Base-by-base conservation (phyloP, 352 stramenopile species). In the Phytophthora agathidicida region DNA sequence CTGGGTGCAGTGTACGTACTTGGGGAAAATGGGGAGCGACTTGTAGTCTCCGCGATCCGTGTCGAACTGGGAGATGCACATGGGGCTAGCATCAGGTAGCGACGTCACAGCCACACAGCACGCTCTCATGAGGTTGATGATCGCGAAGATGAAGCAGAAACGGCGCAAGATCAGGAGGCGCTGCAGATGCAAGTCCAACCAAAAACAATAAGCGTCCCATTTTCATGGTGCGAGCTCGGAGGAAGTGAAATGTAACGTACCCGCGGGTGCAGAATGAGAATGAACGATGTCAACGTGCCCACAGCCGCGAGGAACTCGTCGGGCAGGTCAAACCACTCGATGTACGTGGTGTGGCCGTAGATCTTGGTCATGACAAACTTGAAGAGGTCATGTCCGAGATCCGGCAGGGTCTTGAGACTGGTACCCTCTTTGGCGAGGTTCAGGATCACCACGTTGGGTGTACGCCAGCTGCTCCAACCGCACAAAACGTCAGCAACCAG, bases 11-110 rank as follows among this genome's bases (percentile, higher is more conserved):
- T 37, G 8, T 13, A 75, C 79, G 53, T 59, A 94, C 83, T 88
- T 91, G 37, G 86, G 86, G 51, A 95, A 95, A n/a, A 95, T 89
- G n/a, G 86, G 86, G 41, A 81, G 62, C 24, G 79, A 75, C 72
- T 95, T 95, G 83, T 93, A 95, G 55, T 69, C 59, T 20, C 86
- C 84, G 14, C 74, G 77, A 13, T 68, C 52, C 8, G 63, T 73
- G 14, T 86, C 75, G 44, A 95, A 95, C 64, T 95, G 86, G n/a
- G 83, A 87, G 46, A 93, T 93, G 64, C 86, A 95, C 77, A 88
- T 81, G 22, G 86, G 84, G 51, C 84, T 94, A n/a, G 86, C 86
- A 38, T 95, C 86, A 0, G 86, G 86, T 6, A 95, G 73, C 24
- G 86, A 95, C 28, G 86, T 95, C 22, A 90, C 84, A n/a, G 86